Evolutionary conservation across 2,329 filamentous ascomycete genomes (phyloP), one percentile per base, ranked within the genome.

Genomic region (Colletotrichum eremochloae): DNA sequence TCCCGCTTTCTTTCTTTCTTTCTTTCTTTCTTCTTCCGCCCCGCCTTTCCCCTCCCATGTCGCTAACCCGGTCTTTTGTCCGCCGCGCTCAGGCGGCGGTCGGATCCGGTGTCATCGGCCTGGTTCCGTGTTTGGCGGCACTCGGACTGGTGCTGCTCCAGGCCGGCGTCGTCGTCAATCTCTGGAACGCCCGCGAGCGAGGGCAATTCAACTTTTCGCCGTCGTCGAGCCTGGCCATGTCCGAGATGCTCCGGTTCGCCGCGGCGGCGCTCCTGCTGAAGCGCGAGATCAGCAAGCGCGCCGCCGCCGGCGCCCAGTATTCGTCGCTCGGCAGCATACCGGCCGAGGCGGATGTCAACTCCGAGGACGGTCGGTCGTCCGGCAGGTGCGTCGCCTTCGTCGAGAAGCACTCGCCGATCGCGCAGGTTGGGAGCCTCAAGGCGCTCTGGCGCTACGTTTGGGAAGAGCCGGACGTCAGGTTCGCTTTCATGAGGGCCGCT

Each of bases 91-190:
- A 58, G 58, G 69, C 65, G 65, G 52, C 42, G 40, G 48, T 31
- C 48, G 70, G 60, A 9, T 48, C 58, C 73, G 75, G 58, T 61
- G 52, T 67, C 63, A 36, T 69, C 14, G 72, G 68, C 36, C 63
- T 62, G 50, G 64, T 71, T 29, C 71, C 73, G 55, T 76, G 68
- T 66, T 73, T 75, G n/a, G 78, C 80, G n/a, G 78, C 80, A 18
- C 74, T 81, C 40, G 77, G 77, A n/a, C 76, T 81, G 2, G 76
- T 81, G 31, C 74, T 76, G 18, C 79, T 82, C 55, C 77, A 80
- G 68, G 80, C 79, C 64, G 77, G 79, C 62, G 77, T 81, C n/a
- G 77, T 75, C 44, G 76, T 80, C 60, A 77, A 82, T 15, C 75
- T 80, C 68, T 78, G 78, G 68, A 64, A 76, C 40, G 71, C 80